These are phyloP conservation scores for Westerdykella ornata DNA, from an alignment of 2,329 filamentous ascomycete genomes.

Conservation along the genomic window DNA sequence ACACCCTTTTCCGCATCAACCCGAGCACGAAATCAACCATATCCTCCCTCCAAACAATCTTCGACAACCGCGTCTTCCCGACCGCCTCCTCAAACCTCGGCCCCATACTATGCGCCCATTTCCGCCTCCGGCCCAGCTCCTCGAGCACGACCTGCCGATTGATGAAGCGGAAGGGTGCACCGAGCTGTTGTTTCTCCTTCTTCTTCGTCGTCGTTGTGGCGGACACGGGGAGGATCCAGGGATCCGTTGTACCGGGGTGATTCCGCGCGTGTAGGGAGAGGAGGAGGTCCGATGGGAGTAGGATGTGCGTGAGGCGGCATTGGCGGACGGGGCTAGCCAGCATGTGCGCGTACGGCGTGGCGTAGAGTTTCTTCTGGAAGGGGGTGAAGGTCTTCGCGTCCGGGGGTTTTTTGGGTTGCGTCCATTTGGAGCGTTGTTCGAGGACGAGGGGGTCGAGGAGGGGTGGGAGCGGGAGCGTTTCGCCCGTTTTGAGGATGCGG, in stretches of 20 bases:
- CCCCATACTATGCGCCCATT: constrained; percentile 18
- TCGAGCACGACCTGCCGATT: constrained; percentile 10
- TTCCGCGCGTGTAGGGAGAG: constrained; percentile 53
- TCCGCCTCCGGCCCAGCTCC: constrained; percentile 16
- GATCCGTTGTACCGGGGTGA: constrained; percentile 48
- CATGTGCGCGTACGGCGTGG: constrained; percentile 59
- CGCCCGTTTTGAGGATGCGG: constrained; percentile 25
- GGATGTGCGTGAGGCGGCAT: constrained; percentile 46
- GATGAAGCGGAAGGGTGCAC: constrained; percentile 21
- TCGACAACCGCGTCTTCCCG: constrained; percentile 24
- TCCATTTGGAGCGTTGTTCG: constrained; percentile 31
- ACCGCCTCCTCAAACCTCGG: constrained; percentile 32
- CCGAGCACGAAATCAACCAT: constrained; percentile 41
- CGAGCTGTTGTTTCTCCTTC: constrained; percentile 14
- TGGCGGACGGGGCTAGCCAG: constrained; percentile 55
- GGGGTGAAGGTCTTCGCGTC: constrained; percentile 39
- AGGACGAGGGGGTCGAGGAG: constrained; percentile 43
- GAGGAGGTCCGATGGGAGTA: constrained; percentile 57
- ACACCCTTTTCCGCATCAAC: constrained; percentile 33
- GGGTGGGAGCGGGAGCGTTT: constrained; percentile 43
- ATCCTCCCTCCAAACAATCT: constrained; percentile 43
- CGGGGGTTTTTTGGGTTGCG: constrained; percentile 38
- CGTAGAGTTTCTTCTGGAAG: constrained; percentile 53
- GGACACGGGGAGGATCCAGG: constrained; percentile 52
- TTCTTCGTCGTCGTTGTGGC: constrained; percentile 18